Evolutionary conservation across 768 basidiomycete genomes (phyloP).

Genomic region (Crucibulum laeve): DNA sequence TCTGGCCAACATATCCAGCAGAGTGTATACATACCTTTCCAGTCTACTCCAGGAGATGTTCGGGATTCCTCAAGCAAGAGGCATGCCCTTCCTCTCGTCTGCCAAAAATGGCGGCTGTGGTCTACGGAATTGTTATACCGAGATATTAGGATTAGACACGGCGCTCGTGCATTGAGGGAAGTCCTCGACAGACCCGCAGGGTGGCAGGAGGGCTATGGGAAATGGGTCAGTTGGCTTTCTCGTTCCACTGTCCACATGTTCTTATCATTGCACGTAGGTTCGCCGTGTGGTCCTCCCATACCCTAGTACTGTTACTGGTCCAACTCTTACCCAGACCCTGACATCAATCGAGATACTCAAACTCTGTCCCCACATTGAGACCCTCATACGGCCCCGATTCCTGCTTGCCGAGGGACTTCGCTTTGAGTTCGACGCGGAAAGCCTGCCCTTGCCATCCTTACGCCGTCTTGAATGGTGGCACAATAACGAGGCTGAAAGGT

Average conservation of each 20-base stretch:
- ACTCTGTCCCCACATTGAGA: conserved; percentile 45
- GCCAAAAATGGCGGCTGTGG: conserved; percentile 51
- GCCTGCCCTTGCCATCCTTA: conserved; percentile 42
- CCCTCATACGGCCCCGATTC: conserved; percentile 46
- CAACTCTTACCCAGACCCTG: conserved; percentile 16
- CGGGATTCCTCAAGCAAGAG: conserved; percentile 27
- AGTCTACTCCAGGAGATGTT: conserved; percentile 23
- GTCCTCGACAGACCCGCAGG: conserved; percentile 21
- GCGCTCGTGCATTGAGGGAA: conserved; percentile 21
- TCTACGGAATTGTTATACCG: conserved; percentile 45
- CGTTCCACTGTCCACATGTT: conserved; percentile 2
- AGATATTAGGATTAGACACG: conserved; percentile 40
- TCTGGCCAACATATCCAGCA: conserved; percentile 12
- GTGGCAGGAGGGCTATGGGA: conserved; percentile 18
- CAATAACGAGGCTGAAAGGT: conserved; percentile 47
- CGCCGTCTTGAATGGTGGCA: conserved; percentile 72
- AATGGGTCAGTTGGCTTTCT: conserved; percentile 20
- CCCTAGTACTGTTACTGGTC: conserved; percentile 39
- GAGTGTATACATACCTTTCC: conserved; percentile 44
- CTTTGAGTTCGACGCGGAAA: conserved; percentile 51
- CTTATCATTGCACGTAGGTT: conserved; percentile 29
- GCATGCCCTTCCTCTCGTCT: conserved; percentile 45
- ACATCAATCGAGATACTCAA: conserved; percentile 43
- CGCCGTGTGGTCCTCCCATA: conserved; percentile 59
- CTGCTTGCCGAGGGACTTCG: conserved; percentile 22